Evolutionary conservation across 2,329 filamentous ascomycete species (phyloP).

Genomic region (Alternaria postmessia): DNA sequence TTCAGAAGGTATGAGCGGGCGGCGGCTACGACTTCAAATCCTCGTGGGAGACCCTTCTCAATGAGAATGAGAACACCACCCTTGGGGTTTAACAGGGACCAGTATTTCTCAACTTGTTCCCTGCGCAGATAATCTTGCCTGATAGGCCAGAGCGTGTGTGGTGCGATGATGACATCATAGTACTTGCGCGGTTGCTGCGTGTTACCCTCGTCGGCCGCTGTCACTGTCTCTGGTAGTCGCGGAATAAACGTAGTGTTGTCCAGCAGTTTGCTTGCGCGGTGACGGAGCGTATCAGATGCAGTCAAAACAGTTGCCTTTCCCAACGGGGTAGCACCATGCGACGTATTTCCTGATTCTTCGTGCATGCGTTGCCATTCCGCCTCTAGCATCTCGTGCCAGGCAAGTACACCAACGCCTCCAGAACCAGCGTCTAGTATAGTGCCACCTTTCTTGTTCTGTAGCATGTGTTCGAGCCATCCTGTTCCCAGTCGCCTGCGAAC

Average conservation of each 20-base stretch:
- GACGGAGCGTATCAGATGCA: constrained; percentile 76
- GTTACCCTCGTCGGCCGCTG: constrained; percentile 61
- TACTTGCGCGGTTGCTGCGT: constrained; percentile 67
- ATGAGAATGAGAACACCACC: constrained; percentile 87
- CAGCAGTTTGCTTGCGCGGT: constrained; percentile 78
- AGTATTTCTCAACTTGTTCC: constrained; percentile 84
- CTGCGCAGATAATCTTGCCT: constrained; percentile 80
- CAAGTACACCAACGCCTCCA: constrained; percentile 75
- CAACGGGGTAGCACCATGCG: constrained; percentile 56
- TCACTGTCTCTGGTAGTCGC: constrained; percentile 85
- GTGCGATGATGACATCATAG: constrained; percentile 89
- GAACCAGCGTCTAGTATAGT: constrained; percentile 77
- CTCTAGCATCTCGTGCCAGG: constrained; percentile 78
- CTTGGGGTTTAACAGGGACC: constrained; percentile 82
- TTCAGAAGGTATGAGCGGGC: constrained; percentile 81
- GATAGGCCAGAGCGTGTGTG: constrained; percentile 80
- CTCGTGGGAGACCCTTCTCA: constrained; percentile 89
- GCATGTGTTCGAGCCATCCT: constrained; percentile 72
- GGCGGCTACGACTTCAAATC: constrained; percentile 90
- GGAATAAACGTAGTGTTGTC: constrained; percentile 93
- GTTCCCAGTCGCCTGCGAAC: constrained; percentile 75
- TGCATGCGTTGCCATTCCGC: constrained; percentile 81
- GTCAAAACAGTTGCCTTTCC: constrained; percentile 84
- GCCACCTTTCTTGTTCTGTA: constrained; percentile 67
- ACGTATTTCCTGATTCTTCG: constrained; percentile 39